Conservation (phyloP, 2,329 filamentous ascomycete species). For the Coniella vitis region DNA sequence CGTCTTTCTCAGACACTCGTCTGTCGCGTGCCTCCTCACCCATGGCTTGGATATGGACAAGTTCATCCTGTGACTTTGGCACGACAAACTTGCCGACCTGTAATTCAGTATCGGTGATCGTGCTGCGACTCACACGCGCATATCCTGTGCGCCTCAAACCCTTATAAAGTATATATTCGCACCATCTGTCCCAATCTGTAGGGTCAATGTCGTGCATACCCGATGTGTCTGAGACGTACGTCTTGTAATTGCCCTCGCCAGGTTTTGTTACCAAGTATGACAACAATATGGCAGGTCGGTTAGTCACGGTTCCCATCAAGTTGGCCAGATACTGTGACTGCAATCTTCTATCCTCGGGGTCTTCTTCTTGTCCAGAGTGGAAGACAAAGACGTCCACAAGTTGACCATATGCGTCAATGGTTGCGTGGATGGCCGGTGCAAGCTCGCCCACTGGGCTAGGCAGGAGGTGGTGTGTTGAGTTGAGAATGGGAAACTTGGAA, state of each 20-base stretch:
- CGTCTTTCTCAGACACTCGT: conserved; percentile 60
- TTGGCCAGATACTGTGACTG: conserved; percentile 81
- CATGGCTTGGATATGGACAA: conserved; percentile 25
- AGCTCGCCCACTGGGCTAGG: conserved; percentile 92
- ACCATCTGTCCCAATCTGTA: conserved; percentile 94
- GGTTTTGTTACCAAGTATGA: conserved; percentile 91
- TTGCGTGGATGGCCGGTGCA: conserved; percentile 94
- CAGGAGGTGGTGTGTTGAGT: conserved; percentile 91
- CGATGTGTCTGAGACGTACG: conserved; percentile 76
- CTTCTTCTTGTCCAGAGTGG: conserved; percentile 97
- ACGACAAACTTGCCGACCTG: conserved; percentile 95
- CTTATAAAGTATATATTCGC: conserved; percentile 97
- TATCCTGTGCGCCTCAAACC: conserved; percentile 79
- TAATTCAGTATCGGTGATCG: conserved; percentile 94
- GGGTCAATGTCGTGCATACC: conserved; percentile 95
- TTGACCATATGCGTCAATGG: conserved; percentile 84
- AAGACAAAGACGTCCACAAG: conserved; percentile 93
- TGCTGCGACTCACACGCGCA: conserved; percentile 78
- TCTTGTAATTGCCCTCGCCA: conserved; percentile 91
- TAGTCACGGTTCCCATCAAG: conserved; percentile 70
- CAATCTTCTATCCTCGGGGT: conserved; percentile 80
- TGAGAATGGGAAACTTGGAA: conserved; percentile 95
- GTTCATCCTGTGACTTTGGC: conserved; percentile 58
- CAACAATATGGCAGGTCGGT: conserved; percentile 76
- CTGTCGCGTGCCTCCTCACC: conserved; percentile 48